Evolutionary conservation across 2,329 filamentous ascomycete genomes (phyloP).

Genomic region (Aspergillus sp.): DNA sequence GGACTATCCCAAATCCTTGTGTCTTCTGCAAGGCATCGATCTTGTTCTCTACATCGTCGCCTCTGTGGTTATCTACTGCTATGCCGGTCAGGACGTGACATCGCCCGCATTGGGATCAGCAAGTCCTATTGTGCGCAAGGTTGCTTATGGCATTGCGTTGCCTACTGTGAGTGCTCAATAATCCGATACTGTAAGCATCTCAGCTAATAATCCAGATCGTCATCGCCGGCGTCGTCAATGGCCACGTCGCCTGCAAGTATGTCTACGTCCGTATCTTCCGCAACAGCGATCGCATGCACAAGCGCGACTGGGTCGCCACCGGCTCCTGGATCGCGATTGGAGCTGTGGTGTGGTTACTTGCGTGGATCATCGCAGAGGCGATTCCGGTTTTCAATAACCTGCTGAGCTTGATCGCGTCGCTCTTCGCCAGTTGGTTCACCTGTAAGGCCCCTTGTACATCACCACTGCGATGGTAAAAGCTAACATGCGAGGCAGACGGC

Average conservation of each 20-base stretch:
- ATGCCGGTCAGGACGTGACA: conserved; percentile 52
- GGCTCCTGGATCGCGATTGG: conserved; percentile 53
- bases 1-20: conserved; percentile 55
- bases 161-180: conserved; percentile 42
- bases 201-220: conserved; percentile 43
- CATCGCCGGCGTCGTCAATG: conserved; percentile 62
- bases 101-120: conserved; percentile 61
- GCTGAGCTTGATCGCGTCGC: conserved; percentile 53
- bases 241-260: conserved; percentile 57
- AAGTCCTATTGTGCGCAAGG: conserved; percentile 47
- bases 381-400: conserved; percentile 62
- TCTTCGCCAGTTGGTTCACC: conserved; percentile 61
- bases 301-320: conserved; percentile 43
- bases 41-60: conserved; percentile 58
- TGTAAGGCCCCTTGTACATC: conserved; percentile 13
- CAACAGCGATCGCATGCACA: conserved; percentile 47
- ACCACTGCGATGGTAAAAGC: background rate
- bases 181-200: background rate
- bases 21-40: conserved; percentile 51
- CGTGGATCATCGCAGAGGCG: conserved; percentile 59
- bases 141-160: conserved; percentile 59
- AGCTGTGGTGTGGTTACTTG: conserved; percentile 49
- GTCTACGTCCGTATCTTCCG: conserved; percentile 57
- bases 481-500: conserved; percentile 5
- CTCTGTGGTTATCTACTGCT: conserved; percentile 60